These are phyloP conservation scores for Fusarium oxysporum DNA, from an alignment of 2,329 filamentous ascomycete genomes.

Conservation along the genomic window DNA sequence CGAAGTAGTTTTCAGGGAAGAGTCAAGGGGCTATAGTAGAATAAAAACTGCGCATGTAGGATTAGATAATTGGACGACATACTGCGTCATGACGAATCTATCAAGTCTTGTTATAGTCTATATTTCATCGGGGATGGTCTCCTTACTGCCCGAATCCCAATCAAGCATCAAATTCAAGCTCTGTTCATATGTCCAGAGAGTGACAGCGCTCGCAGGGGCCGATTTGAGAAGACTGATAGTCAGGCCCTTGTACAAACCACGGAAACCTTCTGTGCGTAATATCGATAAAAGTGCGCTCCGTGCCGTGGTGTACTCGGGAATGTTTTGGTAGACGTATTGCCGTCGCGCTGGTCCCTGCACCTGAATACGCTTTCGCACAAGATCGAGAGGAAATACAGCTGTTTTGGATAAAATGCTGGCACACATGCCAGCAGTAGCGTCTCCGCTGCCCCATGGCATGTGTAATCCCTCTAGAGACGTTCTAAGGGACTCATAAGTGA, in stretches of 20 bases:
- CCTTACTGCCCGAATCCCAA: constrained; percentile 49
- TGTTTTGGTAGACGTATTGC: constrained; percentile 85
- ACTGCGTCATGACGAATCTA: constrained; percentile 33
- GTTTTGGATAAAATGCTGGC: constrained; percentile 89
- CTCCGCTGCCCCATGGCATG: constrained; percentile 79
- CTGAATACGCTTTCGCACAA: constrained; percentile 92
- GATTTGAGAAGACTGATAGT: constrained; percentile 92
- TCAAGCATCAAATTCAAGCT: constrained; percentile 70
- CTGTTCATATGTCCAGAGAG: constrained; percentile 94
- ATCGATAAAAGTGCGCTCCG: constrained; percentile 75
- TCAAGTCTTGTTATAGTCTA: constrained; percentile 38
- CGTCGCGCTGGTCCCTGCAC: constrained; percentile 89
- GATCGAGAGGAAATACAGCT: constrained; percentile 89
- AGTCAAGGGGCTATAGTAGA: constrained; percentile 13
- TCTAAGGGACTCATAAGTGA: constrained; percentile 83
- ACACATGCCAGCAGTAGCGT: constrained; percentile 83
- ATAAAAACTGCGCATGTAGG: constrained; percentile 19
- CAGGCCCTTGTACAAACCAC: constrained; percentile 88
- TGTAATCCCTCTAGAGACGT: constrained; percentile 65
- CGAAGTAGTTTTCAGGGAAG: constrained; percentile 14
- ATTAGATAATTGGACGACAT: constrained; percentile 1
- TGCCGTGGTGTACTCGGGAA: constrained; percentile 83
- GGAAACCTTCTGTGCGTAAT: constrained; percentile 75
- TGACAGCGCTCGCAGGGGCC: constrained; percentile 90
- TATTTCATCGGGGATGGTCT: constrained; percentile 37